Conservation (phyloP, 2,329 filamentous ascomycete species). For the Colletotrichum trifolii region DNA sequence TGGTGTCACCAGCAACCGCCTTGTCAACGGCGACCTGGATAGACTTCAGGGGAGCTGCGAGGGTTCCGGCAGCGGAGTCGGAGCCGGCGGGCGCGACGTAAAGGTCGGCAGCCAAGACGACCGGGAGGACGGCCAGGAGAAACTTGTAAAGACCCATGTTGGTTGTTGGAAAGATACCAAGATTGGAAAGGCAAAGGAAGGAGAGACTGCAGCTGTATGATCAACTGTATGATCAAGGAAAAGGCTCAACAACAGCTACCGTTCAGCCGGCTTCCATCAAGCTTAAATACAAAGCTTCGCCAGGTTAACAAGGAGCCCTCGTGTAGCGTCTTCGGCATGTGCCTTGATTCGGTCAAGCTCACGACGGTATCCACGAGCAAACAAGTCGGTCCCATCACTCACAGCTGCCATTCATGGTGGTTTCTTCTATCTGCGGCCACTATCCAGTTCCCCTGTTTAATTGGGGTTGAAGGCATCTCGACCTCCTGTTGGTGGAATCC, state of each 20-base stretch:
- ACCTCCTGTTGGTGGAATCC: slow-evolving; percentile 33
- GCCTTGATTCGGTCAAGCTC: slow-evolving; percentile 15
- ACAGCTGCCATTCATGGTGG: background rate
- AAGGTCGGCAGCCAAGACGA: slow-evolving; percentile 47
- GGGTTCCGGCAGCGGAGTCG: slow-evolving; percentile 50
- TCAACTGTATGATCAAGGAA: background rate
- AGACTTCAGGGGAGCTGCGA: slow-evolving; percentile 54
- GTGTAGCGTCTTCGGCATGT: slow-evolving; percentile 3
- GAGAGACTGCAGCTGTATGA: slow-evolving; percentile 19
- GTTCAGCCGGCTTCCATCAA: slow-evolving; percentile 27
- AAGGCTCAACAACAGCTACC: slow-evolving; percentile 1
- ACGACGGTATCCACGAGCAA: background rate
- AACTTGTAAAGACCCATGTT: slow-evolving; percentile 35
- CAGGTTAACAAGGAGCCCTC: slow-evolving; percentile 18
- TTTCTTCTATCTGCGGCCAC: slow-evolving; percentile 21
- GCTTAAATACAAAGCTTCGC: slow-evolving; percentile 34
- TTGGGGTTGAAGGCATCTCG: slow-evolving; percentile 14
- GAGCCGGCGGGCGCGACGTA: slow-evolving; percentile 58
- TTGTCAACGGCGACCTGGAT: slow-evolving; percentile 59
- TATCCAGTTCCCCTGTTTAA: slow-evolving; percentile 4
- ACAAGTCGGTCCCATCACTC: no score
- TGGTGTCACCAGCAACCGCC: slow-evolving; percentile 56
- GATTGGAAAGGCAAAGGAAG: slow-evolving; percentile 3
- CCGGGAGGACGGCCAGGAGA: slow-evolving; percentile 32
- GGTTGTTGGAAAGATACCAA: slow-evolving; percentile 5